Percentiles rank a stretch among this genome's conserved stretches.
phyloP scores from a whole-genome alignment of 31 red algal genomes.

The Odonthalia washingtoniensis region DNA sequence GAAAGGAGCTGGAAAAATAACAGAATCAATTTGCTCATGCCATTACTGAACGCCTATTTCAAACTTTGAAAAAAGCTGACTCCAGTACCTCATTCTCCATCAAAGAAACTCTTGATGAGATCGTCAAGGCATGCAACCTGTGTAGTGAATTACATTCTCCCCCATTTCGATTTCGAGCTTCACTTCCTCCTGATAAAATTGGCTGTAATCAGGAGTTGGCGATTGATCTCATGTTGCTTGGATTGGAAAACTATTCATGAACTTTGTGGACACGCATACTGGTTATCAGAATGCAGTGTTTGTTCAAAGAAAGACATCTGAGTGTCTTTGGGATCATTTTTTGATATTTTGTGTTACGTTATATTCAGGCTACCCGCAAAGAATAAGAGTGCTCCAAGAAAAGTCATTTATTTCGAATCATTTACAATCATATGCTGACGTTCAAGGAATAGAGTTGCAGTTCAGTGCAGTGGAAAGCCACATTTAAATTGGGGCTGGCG shows the following conservation, averaged over 20 bases:
- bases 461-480: background rate
- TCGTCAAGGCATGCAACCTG: background rate
- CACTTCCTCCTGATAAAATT: background rate
- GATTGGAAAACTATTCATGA: background rate
- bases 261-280: slow-evolving; percentile 38
- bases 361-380: background rate
- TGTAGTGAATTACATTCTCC: background rate
- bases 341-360: background rate
- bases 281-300: slow-evolving; percentile 12
- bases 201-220: slow-evolving; percentile 42
- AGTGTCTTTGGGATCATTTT: background rate
- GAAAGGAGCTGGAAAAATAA: too few relatives aligned
- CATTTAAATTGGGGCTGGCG: background rate
- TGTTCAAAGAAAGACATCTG: background rate
- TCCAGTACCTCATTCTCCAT: too few relatives aligned
- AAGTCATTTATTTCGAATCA: background rate
- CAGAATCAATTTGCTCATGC: too few relatives aligned
- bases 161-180: slow-evolving; percentile 8
- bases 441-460: background rate
- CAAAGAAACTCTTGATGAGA: too few relatives aligned
- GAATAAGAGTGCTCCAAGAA: background rate
- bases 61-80: too few relatives aligned
- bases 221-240: background rate
- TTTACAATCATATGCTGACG: background rate
- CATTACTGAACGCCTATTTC: too few relatives aligned